Evolutionary conservation across 805 yeast species (phyloP), one percentile per base, ranked within the genome.

Genomic region (Candida chilensis): DNA sequence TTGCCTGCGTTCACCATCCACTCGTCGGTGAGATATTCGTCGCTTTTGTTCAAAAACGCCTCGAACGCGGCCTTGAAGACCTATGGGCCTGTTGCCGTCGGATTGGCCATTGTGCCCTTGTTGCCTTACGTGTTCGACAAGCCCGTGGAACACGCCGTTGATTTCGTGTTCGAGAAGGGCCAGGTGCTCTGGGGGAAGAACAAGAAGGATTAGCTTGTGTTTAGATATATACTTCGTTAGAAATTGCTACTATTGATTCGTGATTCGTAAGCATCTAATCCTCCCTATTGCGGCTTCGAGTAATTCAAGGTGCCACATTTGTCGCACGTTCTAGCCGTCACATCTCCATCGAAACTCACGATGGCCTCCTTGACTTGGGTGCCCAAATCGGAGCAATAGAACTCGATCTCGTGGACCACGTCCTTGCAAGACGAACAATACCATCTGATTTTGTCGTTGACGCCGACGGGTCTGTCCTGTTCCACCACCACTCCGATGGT

Each of bases 401-500:
- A 85, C 33, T 68, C 74, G 15, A 60, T 64, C 50, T 85, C 88
- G 47, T 77, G 72, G 1, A 83, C 78, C 9, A 78, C 58, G 21
- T 69, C 69, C 32, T 55, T 57, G 57, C 96, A 88, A 11, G 62
- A 61, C 5, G 71, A 54, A 45, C 96, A 88, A 48, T 88, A 88
- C 96, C 96, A 88, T 43, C 96, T 67, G 44, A 87, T 60, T 38
- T 71, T 71, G 50, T 88, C 96, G 35, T 71, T 64, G 15, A 68
- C 58, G 1, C 72, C 84, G 29, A 58, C 60, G 0, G 95, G 95
- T 41, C 96, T 66, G 48, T 86, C 94, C 54, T 88, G 96, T 47
- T 88, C 96, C 12, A 88, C 81, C 2, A 88, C 96, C 26, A 88
- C 60, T 1, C 96, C 96, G 12, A 88, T 77, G 1, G 96, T 86